phyloP scores from a whole-genome alignment of 495 filamentous ascomycete genomes.

The Aspergillus wentii region DNA sequence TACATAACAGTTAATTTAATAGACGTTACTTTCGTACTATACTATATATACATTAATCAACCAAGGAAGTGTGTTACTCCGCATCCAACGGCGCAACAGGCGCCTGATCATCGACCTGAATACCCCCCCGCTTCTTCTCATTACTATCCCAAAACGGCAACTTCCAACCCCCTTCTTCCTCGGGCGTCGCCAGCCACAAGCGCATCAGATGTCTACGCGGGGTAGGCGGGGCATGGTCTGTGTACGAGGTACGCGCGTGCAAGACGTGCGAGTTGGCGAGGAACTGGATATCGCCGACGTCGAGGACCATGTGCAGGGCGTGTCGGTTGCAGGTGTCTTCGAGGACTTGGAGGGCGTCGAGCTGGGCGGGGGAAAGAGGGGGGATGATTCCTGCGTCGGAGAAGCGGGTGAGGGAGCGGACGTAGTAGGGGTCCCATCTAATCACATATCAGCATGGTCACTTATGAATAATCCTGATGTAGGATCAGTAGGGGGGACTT shows the following conservation, averaged over 20 bases:
- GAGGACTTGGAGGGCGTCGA: slow-evolving; percentile 58
- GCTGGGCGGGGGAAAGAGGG: slow-evolving; percentile 56
- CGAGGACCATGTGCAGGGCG: slow-evolving; percentile 71
- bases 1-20: too few relatives aligned
- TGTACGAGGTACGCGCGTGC: slow-evolving; percentile 64
- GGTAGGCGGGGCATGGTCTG: slow-evolving; percentile 57
- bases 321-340: slow-evolving; percentile 62
- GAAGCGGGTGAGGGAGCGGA: slow-evolving; percentile 63
- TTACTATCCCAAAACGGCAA: slow-evolving; percentile 75
- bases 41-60: too few relatives aligned
- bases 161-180: slow-evolving; percentile 80
- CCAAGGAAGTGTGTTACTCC: too few relatives aligned
- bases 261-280: slow-evolving; percentile 63
- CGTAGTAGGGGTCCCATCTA: slow-evolving; percentile 80
- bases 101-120: slow-evolving; percentile 75
- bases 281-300: slow-evolving; percentile 78
- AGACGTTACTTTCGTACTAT: too few relatives aligned
- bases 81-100: slow-evolving; percentile 68
- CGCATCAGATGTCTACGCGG: slow-evolving; percentile 76
- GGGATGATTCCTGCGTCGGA: slow-evolving; percentile 62
- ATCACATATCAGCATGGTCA: slow-evolving; percentile 9
- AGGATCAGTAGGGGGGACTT: slow-evolving; percentile 3
- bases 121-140: slow-evolving; percentile 80
- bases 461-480: slow-evolving; percentile 1
- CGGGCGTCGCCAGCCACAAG: slow-evolving; percentile 76